Base-by-base conservation (phyloP, 1,284 basidiomycete species). In the Trametes pubescens region DNA sequence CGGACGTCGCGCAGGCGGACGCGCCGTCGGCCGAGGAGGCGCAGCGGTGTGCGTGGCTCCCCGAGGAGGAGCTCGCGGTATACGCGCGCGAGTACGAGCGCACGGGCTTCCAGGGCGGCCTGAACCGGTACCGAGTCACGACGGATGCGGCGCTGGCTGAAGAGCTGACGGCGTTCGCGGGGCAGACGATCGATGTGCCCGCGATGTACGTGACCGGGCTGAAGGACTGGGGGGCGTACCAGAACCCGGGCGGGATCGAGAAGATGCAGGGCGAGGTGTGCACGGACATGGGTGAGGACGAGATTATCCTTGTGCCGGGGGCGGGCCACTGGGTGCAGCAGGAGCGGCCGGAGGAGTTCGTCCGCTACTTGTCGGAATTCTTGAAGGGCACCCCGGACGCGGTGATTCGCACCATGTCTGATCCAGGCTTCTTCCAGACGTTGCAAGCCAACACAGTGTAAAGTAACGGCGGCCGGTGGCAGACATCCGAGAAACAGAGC, bases 271-370 rank as follows among this genome's bases (percentile, higher is more conserved):
- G 8, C 24, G 64, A 69, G 46, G 65, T 66, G 7, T 78, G 77
- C 62, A 65, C 60, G 54, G 51, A 57, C 21, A 74, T 77, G 75
- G 69, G 72, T 11, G 77, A 79, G 22, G 80, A 81, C 35, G 80
- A 84, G 43, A 78, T 87, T 43, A 77, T 85, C n/a, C 67, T 88
- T 47, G 74, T 89, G 18, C 76, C 83, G 4, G 81, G 81, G 2
- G 86, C 86, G 0, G 87, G 87, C 0, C 87, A 88, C 73, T 88
- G 88, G 86, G 83, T 85, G 22, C 86, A 87, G 72, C 86, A 80
- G 56, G 79, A 77, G 66, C 65, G 69, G 52, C 70, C 76, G 26
- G 69, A 69, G 35, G 66, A 60, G 6, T 79, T 86, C 1, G 74
- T 84, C 2, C 7, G 24, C 16, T 21, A 26, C 22, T 18, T 74